Evolutionary conservation across 495 filamentous ascomycete genomes (phyloP), one percentile per base, ranked within the genome.

Genomic region (Penicillium canariense): DNA sequence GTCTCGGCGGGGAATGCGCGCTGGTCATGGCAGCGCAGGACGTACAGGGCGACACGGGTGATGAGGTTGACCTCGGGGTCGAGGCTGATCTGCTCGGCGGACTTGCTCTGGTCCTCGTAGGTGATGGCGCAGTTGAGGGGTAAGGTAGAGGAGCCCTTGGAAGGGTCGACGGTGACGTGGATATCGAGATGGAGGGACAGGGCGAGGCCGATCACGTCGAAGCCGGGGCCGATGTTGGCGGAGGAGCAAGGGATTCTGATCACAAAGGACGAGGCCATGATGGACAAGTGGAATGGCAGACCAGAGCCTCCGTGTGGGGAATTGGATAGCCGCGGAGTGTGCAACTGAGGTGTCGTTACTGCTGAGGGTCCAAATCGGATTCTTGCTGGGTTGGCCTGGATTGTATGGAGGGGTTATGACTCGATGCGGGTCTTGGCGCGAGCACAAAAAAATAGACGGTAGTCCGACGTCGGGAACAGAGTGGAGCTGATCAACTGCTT

Each of bases 141-240:
- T 23, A 82, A 70, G 18, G 75, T 54, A 0, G 87, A 88, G 7
- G 70, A 63, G 11, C 65, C 23, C 39, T 76, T 69, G 58, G 77
- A 68, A 40, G 75, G 66, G 66, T 88, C 79, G 55, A 94, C 71
- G 23, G 81, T 87, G 63, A 97, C 86, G 27, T 81, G 80, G 36
- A 97, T 75, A 72, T 96, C 90, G 43, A 97, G 87, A 72, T 87
- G 91, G 66, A 96, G 85, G 45, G 89, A 91, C 64, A 98, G 77
- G 2, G 93, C 93, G 49, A 98, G 82, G 49, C 94, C 94, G 69
- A 97, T 91, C 62, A 97, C 93, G 71, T 98, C 94, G 76, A 97
- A 98, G 14, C 94, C 94, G 26, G 94, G 94, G 38, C 87, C 92
- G 65, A 97, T 96, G 77, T 97, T 97, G 65, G 92, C 92, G 7